phyloP scores from a whole-genome alignment of 164 flowering plant species.

The Kingdonia uniflora region DNA sequence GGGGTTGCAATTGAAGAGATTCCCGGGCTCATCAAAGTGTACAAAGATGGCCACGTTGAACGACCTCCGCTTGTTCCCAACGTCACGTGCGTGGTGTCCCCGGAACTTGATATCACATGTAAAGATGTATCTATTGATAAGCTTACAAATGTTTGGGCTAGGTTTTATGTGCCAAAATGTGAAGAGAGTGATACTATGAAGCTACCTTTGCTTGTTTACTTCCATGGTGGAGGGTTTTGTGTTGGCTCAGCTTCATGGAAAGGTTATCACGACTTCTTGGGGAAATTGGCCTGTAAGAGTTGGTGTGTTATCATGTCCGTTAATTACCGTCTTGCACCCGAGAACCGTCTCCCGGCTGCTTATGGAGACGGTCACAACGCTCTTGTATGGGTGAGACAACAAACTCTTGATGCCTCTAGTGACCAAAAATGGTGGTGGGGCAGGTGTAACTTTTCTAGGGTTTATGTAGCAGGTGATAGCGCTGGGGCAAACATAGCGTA shows the following conservation, averaged over 20 bases:
- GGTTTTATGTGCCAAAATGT: slow-evolving; percentile 34
- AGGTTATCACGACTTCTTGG: slow-evolving; percentile 46
- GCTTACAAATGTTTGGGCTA: slow-evolving; percentile 29
- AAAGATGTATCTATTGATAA: slow-evolving; percentile 35
- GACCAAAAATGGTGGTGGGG: slow-evolving; percentile 29
- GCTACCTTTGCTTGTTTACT: slow-evolving; percentile 39
- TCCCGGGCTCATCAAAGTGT: slow-evolving; percentile 40
- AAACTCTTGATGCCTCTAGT: slow-evolving; percentile 8
- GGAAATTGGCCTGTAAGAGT: slow-evolving; percentile 22
- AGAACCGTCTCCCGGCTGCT: slow-evolving; percentile 45
- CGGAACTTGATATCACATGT: slow-evolving; percentile 30
- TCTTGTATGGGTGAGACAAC: slow-evolving; percentile 26
- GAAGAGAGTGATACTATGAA: slow-evolving; percentile 3
- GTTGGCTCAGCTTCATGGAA: slow-evolving; percentile 55
- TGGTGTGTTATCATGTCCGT: slow-evolving; percentile 37
- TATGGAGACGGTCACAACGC: slow-evolving; percentile 38
- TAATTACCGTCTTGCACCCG: slow-evolving; percentile 45
- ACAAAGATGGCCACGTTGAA: slow-evolving; percentile 50
- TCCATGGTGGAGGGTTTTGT: slow-evolving; percentile 64
- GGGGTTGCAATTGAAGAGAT: slow-evolving; percentile 32
- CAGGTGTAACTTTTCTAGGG: slow-evolving; percentile 26
- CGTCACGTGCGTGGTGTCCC: slow-evolving; percentile 19
- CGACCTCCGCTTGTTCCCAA: slow-evolving; percentile 35
- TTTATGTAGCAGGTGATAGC: slow-evolving; percentile 40
- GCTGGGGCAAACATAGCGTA: slow-evolving; percentile 47